Evolutionary conservation across 1,284 basidiomycete species (phyloP).

Genomic region (Exobasidium cylindrosporum): DNA sequence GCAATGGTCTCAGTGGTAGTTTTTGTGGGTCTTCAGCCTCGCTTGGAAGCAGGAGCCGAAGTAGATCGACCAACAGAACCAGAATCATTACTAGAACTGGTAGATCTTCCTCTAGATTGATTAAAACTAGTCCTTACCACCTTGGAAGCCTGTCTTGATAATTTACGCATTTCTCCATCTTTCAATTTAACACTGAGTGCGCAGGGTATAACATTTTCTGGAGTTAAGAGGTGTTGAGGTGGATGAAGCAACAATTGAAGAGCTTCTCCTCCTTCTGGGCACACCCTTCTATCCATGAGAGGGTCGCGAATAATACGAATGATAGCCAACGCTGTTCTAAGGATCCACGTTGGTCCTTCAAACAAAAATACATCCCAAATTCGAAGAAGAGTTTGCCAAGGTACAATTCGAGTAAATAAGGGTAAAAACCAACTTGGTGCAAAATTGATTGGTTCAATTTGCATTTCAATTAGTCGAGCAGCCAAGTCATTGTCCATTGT

Average conservation of each 20-base stretch:
- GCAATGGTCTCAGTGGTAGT: too few species aligned
- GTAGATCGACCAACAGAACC: constrained; percentile 8
- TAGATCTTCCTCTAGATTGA: constrained; percentile 22
- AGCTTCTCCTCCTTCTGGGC: constrained; percentile 60
- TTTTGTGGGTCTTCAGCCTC: too few species aligned
- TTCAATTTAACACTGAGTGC: constrained; percentile 69
- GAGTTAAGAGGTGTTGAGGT: constrained; percentile 54
- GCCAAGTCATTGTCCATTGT: constrained; percentile 62
- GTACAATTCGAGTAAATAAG: constrained; percentile 74
- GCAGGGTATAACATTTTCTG: constrained; percentile 64
- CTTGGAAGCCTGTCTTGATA: constrained; percentile 54
- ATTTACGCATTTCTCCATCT: constrained; percentile 76
- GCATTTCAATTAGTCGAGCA: constrained; percentile 29
- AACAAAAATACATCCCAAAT: constrained; percentile 80
- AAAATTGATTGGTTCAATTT: constrained; percentile 48
- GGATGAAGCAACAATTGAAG: constrained; percentile 62
- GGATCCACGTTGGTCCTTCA: constrained; percentile 72
- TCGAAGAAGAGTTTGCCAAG: constrained; percentile 70
- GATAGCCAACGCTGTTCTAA: constrained; percentile 75
- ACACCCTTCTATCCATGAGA: constrained; percentile 62
- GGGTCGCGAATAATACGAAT: constrained; percentile 62
- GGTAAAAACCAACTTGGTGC: constrained; percentile 53
- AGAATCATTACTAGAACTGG: neutral
- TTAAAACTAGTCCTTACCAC: constrained; percentile 23
- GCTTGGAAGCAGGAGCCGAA: constrained; percentile 16